These are phyloP conservation scores for Colletotrichum sp. DNA, from an alignment of 2,329 filamentous ascomycete genomes.

Conservation along the genomic window DNA sequence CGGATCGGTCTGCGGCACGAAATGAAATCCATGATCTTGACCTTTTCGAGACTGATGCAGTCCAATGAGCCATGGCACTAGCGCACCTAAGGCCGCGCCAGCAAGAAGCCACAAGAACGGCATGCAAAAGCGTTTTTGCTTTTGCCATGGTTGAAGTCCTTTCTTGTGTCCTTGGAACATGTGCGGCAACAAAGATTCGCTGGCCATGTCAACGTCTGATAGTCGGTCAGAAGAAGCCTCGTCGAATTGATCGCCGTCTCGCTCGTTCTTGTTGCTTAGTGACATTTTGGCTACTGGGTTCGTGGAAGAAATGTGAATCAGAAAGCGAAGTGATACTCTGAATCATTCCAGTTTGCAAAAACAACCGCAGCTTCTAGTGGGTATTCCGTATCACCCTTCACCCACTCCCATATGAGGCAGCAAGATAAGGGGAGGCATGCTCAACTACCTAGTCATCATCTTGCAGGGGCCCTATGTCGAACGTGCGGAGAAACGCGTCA, in stretches of 20 bases:
- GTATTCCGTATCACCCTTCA: neutral
- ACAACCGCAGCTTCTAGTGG: rapidly evolving
- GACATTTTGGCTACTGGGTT: neutral
- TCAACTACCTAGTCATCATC: neutral
- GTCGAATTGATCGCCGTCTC: neutral
- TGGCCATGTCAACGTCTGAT: neutral
- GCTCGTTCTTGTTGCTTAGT: neutral
- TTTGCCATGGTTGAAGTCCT: neutral
- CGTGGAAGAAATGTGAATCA: neutral
- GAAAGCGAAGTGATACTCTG: neutral
- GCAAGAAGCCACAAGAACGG: neutral
- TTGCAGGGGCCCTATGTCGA: neutral
- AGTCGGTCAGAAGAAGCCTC: neutral
- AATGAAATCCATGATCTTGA: neutral
- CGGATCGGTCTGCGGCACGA: neutral
- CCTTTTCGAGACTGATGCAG: neutral
- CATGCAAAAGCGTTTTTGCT: neutral
- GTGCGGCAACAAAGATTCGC: neutral
- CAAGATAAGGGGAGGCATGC: neutral
- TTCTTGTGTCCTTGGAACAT: neutral
- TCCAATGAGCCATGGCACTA: neutral
- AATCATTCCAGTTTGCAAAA: neutral
- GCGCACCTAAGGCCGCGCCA: neutral
- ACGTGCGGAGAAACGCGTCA: neutral
- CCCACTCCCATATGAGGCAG: neutral